These are phyloP conservation scores for Pseudozyma sp. DNA, from an alignment of 1,284 basidiomycete species.

Conservation along the genomic window DNA sequence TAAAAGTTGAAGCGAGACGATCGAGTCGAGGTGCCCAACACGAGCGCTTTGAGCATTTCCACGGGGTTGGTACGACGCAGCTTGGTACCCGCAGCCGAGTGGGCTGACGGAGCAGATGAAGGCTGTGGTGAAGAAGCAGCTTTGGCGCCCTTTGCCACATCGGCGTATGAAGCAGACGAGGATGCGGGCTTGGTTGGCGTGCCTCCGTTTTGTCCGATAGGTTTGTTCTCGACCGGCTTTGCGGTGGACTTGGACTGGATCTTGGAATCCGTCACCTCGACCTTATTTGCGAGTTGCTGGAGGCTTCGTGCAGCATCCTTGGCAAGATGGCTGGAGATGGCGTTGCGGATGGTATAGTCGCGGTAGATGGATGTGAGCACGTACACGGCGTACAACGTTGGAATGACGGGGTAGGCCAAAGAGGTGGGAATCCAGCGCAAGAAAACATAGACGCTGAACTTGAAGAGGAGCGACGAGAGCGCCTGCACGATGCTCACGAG, in stretches of 20 bases:
- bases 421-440: conserved; percentile 61
- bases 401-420: conserved; percentile 48
- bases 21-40: conserved; percentile 56
- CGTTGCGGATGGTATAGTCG: conserved; percentile 41
- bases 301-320: conserved; percentile 36
- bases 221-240: conserved; percentile 34
- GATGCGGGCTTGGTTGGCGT: conserved; percentile 12
- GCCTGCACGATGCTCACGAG: conserved; percentile 46
- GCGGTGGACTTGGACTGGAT: conserved; percentile 33
- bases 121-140: conserved; percentile 1
- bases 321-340: conserved; percentile 25
- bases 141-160: conserved; percentile 35
- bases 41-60: conserved; percentile 39
- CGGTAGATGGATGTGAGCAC: conserved; percentile 44
- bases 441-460: conserved; percentile 57
- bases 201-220: conserved; percentile 20
- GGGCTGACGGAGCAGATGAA: not conserved
- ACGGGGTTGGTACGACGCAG: conserved; percentile 16
- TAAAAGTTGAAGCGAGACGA: conserved; percentile 53
- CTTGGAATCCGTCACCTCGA: conserved; percentile 41
- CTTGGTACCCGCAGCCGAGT: conserved; percentile 10
- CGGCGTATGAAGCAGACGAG: conserved; percentile 29
- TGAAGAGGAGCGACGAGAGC: conserved; percentile 53
- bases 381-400: conserved; percentile 50
- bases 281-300: conserved; percentile 46